Base-by-base conservation (phyloP, 306 rosid genomes). In the barrel medic (Medicago truncatula) region DNA sequence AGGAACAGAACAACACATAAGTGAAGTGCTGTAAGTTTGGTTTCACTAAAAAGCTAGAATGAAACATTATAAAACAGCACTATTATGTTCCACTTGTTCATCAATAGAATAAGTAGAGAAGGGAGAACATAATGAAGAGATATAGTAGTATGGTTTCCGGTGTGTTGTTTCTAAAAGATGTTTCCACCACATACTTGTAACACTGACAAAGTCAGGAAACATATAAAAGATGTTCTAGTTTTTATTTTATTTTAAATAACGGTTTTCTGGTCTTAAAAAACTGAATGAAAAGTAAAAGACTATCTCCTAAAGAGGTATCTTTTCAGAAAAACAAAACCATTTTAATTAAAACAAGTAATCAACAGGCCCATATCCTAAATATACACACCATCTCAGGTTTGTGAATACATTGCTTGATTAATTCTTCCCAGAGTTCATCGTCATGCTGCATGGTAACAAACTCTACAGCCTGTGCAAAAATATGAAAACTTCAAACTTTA, bases 381-480 rank as follows among this genome's bases (percentile, higher is more conserved):
- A 71, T 44, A 40, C 63, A 77, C 78, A 85, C 88, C 88, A 85
- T 85, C 57, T 85, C 88, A 34, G 88, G 88, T 67, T 78, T 85
- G 82, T 82, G 82, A 71, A 85, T 83, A 73, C 88, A 85, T 75
- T 81, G 88, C 77, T 85, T 85, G 82, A 85, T 85, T 60, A 85
- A 74, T 85, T 85, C 88, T 82, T 85, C 88, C 88, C 88, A 85
- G 52, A 85, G 88, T 71, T 85, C 88, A 78, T 85, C 88, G 61
- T 85, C 88, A 44, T 85, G 81, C 77, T 85, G 88, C 88, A 85
- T 75, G 71, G 88, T 81, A 71, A 85, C 86, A 83, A 92, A 95
- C 84, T 95, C 97, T 56, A 92, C 93, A 18, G 97, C 97, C 97
- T 92, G 93, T 38, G 47, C 72, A 84, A 73, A 83, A 76, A 75